Base-by-base conservation (phyloP, 495 filamentous ascomycete species). In the Talaromyces adpressus region DNA sequence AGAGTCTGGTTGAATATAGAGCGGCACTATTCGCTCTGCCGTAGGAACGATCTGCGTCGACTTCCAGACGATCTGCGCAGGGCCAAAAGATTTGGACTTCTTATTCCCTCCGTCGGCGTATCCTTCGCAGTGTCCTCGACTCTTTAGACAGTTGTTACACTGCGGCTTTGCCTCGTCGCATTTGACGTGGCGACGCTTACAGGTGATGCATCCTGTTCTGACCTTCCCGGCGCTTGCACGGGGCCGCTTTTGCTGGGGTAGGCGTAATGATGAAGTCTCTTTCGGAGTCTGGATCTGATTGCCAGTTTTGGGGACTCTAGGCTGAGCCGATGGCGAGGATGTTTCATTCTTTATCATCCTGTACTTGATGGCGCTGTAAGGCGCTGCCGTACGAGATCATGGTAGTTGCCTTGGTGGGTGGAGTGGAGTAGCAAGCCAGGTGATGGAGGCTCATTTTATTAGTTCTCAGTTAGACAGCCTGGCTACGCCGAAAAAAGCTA, bases 71-170 rank as follows among this genome's bases (percentile, higher is more conserved):
- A 57, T 57, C 25, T 57, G 54, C 23, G 29, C 25, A 57, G 54
- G 54, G 23, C 54, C 54, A 32, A 27, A 7, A 52, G 18, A 25
- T 52, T 52, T 52, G 0, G 29, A 20, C 11, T 57, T 57, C 25
- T 57, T 57, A 20, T 57, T 57, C 27, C 25, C 54, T 12, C 16
- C 27, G n/a, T 9, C 4, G 27, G 25, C 54, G 29, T 57, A 57
- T 29, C 54, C 54, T 57, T 57, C 54, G 16, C 54, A 77, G 77
- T 16, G 75, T 78, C 77, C 77, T 76, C 11, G 71, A 70, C 8
- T 73, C 75, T 64, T 78, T 72, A 5, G 72, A 23, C 77, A 79
- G 52, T 79, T 79, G 25, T 74, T 74, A 66, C 79, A 81, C 0
- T 69, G 63, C 0, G 79, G 78, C 4, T 72, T 75, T 0, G 74